Conservation (phyloP, 345 rosid genomes). For the Chamaenerion angustifolium region DNA sequence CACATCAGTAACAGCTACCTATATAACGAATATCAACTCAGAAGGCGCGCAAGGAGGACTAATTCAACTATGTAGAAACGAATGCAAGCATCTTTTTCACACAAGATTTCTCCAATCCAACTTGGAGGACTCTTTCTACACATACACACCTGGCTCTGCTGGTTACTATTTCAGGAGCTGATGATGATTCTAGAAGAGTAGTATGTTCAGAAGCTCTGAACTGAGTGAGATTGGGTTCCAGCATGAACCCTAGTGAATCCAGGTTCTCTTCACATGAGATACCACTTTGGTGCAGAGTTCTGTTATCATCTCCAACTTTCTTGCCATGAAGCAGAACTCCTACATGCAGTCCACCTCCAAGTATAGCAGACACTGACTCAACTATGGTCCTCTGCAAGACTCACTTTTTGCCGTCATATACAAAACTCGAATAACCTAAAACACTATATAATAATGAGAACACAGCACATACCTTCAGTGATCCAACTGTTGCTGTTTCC, state of each 20-base stretch:
- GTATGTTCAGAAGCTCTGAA: slow-evolving; percentile 30
- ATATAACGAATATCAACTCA: too few relatives aligned
- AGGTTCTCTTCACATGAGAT: slow-evolving; percentile 48
- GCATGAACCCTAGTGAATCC: slow-evolving; percentile 55
- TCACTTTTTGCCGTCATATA: not conserved
- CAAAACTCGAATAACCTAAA: not conserved
- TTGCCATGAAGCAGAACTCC: slow-evolving; percentile 80
- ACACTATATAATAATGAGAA: not conserved
- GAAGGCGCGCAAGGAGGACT: too few relatives aligned
- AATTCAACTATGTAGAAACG: too few relatives aligned
- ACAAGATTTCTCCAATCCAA: too few relatives aligned
- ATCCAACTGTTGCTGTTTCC: slow-evolving; percentile 68
- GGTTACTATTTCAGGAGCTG: slow-evolving; percentile 15
- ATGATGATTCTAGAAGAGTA: slow-evolving; percentile 19
- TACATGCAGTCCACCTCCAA: slow-evolving; percentile 60
- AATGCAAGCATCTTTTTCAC: too few relatives aligned
- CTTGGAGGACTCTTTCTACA: too few relatives aligned
- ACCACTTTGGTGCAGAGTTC: slow-evolving; percentile 67
- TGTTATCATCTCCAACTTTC: slow-evolving; percentile 77
- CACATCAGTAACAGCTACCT: too few relatives aligned
- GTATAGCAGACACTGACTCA: slow-evolving; percentile 70
- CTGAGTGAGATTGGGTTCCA: slow-evolving; percentile 48
- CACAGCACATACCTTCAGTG: slow-evolving; percentile 54
- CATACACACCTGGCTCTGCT: slow-evolving; percentile 15
- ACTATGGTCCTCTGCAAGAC: slow-evolving; percentile 51